Percentiles rank a stretch among this genome's conserved stretches.
These are phyloP conservation scores for Manihot esculenta DNA, from an alignment of 441 rosid genomes.

Conservation along the genomic window DNA sequence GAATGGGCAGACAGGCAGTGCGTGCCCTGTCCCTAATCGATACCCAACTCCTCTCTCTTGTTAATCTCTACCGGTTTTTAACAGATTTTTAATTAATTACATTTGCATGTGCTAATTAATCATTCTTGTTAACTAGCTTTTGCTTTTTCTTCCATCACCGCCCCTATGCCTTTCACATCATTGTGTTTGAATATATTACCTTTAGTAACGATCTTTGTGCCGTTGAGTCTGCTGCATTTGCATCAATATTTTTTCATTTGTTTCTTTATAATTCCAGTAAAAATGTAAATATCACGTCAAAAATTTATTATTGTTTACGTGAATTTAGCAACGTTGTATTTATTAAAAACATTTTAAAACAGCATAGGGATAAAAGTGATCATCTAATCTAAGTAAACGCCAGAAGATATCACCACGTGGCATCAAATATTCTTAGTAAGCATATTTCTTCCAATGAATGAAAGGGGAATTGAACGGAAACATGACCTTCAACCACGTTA, in stretches of 20 bases:
- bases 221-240: not conserved
- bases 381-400: too few species aligned
- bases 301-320: not conserved
- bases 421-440: not conserved
- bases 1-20: constrained; percentile 1
- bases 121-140: constrained; percentile 1
- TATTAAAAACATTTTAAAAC: too few species aligned
- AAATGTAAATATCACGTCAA: too few species aligned
- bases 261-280: not conserved
- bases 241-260: not conserved
- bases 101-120: constrained; percentile 22
- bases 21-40: constrained; percentile 6
- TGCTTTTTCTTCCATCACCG: not conserved
- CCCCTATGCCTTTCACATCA: constrained; percentile 18
- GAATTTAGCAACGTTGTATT: not conserved
- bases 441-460: constrained; percentile 5
- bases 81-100: not conserved
- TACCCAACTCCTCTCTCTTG: not conserved
- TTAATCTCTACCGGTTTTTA: not conserved
- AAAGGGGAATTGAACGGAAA: constrained; percentile 19
- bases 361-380: too few species aligned
- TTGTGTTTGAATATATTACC: constrained; percentile 34
- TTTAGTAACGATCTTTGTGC: not conserved
- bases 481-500: constrained; percentile 39
- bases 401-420: too few species aligned